Evolutionary conservation across 2,329 filamentous ascomycete genomes (phyloP), one percentile per base, ranked within the genome.

Genomic region (Pestalotiopsis sp.): DNA sequence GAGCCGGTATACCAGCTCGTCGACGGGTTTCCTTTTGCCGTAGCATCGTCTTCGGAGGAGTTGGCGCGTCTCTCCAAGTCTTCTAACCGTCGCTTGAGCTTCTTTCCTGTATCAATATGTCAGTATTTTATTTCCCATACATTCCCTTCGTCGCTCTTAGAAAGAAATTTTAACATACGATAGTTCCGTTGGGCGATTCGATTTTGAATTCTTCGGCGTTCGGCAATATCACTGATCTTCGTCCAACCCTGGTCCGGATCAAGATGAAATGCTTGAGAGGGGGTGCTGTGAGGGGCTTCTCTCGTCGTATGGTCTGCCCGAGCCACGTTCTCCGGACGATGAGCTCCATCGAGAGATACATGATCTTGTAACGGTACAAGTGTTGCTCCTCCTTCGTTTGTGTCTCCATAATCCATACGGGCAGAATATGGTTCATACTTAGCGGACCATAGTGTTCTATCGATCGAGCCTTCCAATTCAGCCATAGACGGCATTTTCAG

Each of bases 171-270:
- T 66, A 69, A 81, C 80, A 52, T 86, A 97, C 94, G 94, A 85
- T 98, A 98, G 85, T 97, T 97, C 76, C 95, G 92, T 84, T 98
- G 95, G 74, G 95, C 95, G 86, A 98, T 98, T 75, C 95, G 91
- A 84, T 98, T 98, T 83, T 98, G 95, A 84, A 98, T 97, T 79
- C 95, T 90, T 77, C 95, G 88, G 78, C 96, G 91, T 84, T 98
- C 95, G 65, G 95, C 95, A 69, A 98, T 91, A 81, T 98, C 95
- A 68, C 95, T 97, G 80, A 98, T 97, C 89, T 98, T 97, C 78
- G 95, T 98, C 95, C 95, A 98, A 84, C 98, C 95, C 83, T 98
- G 95, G 78, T 98, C 95, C 67, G 95, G n/a, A 23, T 20, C 45
- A 1, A 3, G 20, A 52, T 52, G n/a, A 17, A n/a, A 23, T 52